Evolutionary conservation across 2,329 filamentous ascomycete genomes (phyloP), one percentile per base, ranked within the genome.

Genomic region (Fusarium clavum): DNA sequence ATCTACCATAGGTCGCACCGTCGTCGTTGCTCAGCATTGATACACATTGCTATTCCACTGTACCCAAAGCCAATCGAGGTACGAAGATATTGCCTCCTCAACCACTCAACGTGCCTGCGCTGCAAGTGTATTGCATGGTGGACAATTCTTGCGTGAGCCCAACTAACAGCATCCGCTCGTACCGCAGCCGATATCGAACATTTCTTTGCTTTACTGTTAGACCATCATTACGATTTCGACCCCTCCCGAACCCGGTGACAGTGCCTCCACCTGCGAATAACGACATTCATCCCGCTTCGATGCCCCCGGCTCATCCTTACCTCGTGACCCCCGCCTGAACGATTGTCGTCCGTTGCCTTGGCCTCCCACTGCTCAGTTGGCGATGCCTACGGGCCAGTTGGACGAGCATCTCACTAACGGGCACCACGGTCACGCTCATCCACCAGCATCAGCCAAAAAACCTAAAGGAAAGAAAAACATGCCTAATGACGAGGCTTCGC

Each of bases 401-500:
- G 83, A 84, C 67, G 70, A 81, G 75, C 80, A 79, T 73, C 76
- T 81, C 70, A 74, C 79, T 64, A 83, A 84, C 76, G 80, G 80
- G 69, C 78, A 83, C 71, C 80, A 82, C 74, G 77, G 76, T 47
- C 80, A 82, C 73, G 64, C 67, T 49, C 79, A 82, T 57, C 72
- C 77, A 59, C 75, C 76, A 27, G 24, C 49, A 53, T 70, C 87
- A 48, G 81, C 84, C 60, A 96, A 94, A 83, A 96, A 96, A 82
- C 88, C 86, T 59, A 97, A 97, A 83, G 89, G 87, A 73, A 97
- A 97, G 83, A 97, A 97, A 83, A 85, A 88, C 49, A 83, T 93
- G 70, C 94, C 97, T 79, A 92, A 93, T 22, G 93, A 89, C 75
- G 96, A 98, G 81, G 94, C 94, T 48, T 94, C 94, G 67, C 97